Base-by-base conservation (phyloP, 371 early-diverging fungal species). In the Circinella minor region DNA sequence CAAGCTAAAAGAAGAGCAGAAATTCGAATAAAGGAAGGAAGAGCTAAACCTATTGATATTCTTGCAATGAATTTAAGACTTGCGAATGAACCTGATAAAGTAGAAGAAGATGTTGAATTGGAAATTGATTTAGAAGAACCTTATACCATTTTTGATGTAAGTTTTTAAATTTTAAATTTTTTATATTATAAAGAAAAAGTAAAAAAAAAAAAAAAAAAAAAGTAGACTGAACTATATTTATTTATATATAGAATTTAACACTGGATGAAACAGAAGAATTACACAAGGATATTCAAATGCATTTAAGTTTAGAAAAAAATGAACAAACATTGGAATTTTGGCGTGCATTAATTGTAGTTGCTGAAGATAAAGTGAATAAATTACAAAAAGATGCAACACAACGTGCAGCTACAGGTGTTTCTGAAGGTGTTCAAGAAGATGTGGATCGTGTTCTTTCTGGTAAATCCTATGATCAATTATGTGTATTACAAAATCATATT, bases 41-140 rank as follows among this genome's bases (percentile, higher is more conserved):
- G 97, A 11, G 94, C 96, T 17, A 93, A 93, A 66, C 94, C 97
- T 1, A 94, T 98, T 68, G 98, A 98, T 78, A 82, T 95, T n/a
- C 74, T 97, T 61, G 96, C 96, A 5, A 93, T 96, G 86, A 94
- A 95, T 73, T 76, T 98, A 67, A 85, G 91, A 11, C 74, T 95
- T 20, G 92, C 93, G 0, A 81, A 89, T 48, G 91, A 92, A 69
- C 75, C 87, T 13, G 91, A 91, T 49, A 86, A 90, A 55, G 89
- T 90, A 1, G 90, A 90, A 61, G 91, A 93, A 27, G 86, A 90
- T 37, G 83, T 93, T 8, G 91, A 89, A 17, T 68, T 94, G 9
- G 94, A 95, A 63, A 87, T 96, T 65, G 95, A 94, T 73, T 79
- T 93, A 37, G 93, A 94, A 37, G 94, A 94, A 73, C 98, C 98